Conservation (phyloP, 1,284 basidiomycete genomes). For the Apiotrichum porosum region DNA sequence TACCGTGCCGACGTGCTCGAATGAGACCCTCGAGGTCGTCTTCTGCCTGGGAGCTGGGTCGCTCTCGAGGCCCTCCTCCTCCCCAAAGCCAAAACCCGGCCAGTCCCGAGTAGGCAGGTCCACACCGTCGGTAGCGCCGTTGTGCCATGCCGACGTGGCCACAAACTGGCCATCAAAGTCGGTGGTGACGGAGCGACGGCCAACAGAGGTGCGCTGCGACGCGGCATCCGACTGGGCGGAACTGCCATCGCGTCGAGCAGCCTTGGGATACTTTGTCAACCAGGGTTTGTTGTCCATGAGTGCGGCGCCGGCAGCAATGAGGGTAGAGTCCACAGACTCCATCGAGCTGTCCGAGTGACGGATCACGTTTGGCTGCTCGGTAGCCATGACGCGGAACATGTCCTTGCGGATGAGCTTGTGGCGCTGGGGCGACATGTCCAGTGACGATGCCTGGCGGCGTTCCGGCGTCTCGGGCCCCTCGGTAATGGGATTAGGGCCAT, state of each 20-base stretch:
- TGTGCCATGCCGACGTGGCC: conserved; percentile 3
- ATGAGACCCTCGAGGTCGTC: background rate
- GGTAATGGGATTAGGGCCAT: background rate
- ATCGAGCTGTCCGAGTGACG: background rate
- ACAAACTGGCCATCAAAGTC: background rate
- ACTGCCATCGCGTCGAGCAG: background rate
- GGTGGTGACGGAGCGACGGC: no score
- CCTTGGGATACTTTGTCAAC: background rate
- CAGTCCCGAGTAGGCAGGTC: background rate
- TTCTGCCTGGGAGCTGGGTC: background rate
- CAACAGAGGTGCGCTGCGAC: no score
- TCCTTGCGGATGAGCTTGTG: background rate
- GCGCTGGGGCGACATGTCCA: background rate
- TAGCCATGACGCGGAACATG: background rate
- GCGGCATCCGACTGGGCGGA: background rate
- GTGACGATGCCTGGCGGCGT: background rate
- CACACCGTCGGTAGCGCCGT: conserved; percentile 1
- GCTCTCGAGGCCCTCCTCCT: conserved; percentile 9
- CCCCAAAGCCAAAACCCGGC: conserved; percentile 14
- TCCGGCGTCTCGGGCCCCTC: background rate
- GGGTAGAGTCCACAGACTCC: background rate
- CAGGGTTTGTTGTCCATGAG: background rate
- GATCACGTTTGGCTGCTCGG: background rate
- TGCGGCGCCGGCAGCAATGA: background rate
- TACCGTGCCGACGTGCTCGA: background rate